phyloP scores from a whole-genome alignment of 2,329 filamentous ascomycete genomes.

The Diaporthe humulicola region DNA sequence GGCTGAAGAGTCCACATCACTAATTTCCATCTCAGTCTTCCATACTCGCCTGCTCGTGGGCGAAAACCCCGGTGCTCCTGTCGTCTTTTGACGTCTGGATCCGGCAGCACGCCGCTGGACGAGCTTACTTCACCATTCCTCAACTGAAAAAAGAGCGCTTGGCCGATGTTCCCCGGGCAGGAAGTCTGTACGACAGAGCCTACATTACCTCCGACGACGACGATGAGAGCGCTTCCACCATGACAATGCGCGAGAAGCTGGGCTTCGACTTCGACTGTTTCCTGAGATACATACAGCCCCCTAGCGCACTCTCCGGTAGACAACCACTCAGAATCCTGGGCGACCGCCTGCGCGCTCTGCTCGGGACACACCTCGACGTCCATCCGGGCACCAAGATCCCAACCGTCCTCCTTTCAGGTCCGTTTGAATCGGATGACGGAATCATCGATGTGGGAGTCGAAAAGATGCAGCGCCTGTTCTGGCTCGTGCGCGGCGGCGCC shows the following conservation, averaged over 20 bases:
- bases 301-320: not conserved
- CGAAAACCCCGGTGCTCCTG: slow-evolving; percentile 59
- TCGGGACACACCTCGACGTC: slow-evolving; percentile 43
- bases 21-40: slow-evolving; percentile 45
- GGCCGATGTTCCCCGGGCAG: slow-evolving; percentile 15
- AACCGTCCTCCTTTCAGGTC: slow-evolving; percentile 45
- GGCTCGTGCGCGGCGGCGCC: slow-evolving; percentile 47
- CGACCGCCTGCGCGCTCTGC: slow-evolving; percentile 23
- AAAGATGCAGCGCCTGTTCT: slow-evolving; percentile 45
- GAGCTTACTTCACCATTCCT: slow-evolving; percentile 46
- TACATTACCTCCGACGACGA: slow-evolving; percentile 12
- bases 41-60: slow-evolving; percentile 60
- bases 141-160: slow-evolving; percentile 30
- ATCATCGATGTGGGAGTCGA: slow-evolving; percentile 36
- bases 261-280: slow-evolving; percentile 32
- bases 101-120: slow-evolving; percentile 51
- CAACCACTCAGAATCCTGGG: not conserved
- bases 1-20: not conserved
- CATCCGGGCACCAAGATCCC: slow-evolving; percentile 46
- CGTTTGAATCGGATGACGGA: slow-evolving; percentile 40
- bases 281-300: not conserved
- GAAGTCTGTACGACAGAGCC: slow-evolving; percentile 37
- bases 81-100: slow-evolving; percentile 63
- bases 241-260: slow-evolving; percentile 37
- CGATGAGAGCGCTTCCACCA: not conserved